Base-by-base conservation (phyloP, 306 rosid species). In the Quercus rubra region DNA sequence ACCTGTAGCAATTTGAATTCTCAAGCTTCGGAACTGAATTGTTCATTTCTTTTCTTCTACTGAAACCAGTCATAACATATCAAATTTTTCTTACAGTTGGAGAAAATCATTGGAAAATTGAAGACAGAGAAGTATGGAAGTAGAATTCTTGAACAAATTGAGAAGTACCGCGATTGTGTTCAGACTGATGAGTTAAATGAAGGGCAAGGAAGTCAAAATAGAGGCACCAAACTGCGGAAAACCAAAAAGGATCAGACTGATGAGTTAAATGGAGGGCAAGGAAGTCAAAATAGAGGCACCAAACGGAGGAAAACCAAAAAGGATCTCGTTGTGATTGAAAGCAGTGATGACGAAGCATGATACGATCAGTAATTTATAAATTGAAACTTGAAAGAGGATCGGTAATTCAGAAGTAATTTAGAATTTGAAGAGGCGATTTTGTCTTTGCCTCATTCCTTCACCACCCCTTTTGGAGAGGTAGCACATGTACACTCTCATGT, bases 271-370 rank as follows among this genome's bases (percentile, higher is more conserved):
- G 79, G 77, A 66, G 86, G 88, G 56, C 88, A 75, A 78, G 86
- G 27, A 72, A 81, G 30, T 79, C 89, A 81, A 73, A 80, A 66
- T 31, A 82, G 97, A 81, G 84, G 83, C 18, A 67, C 83, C 18
- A 92, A 91, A 85, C 87, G 89, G 80, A 85, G 59, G 9, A 94
- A 86, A 82, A 89, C 87, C 76, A 86, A 86, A 77, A 86, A 90
- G 83, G 84, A 83, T 67, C 73, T 78, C 33, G 92, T 94, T 80
- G 75, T 94, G 63, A 78, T 92, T 79, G 92, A 85, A 78, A 89
- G 88, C 78, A 92, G 92, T 77, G 98, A 92, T 79, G 98, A 94
- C 74, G 97, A 88, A 78, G 80, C 81, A 17, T 91, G 86, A 85
- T 21, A 31, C 18, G 72, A 19, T 33, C 13, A 1, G 27, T 67